Conservation (phyloP, 192 early-diverging fungal genomes). For the Backusella liffmaniae region DNA sequence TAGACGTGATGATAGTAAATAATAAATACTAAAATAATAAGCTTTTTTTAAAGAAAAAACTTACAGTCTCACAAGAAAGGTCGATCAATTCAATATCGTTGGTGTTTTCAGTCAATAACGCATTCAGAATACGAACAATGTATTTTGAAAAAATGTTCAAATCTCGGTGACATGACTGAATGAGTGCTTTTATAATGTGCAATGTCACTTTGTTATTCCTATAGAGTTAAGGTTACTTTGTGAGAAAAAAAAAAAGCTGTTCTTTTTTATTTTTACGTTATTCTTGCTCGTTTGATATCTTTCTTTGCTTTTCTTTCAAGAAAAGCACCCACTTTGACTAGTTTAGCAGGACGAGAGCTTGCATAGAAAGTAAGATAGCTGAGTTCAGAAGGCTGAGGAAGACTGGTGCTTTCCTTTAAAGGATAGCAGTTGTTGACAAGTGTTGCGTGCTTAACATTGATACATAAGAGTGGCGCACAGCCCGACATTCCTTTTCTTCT, state of each 20-base stretch:
- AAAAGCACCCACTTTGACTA: slow-evolving; percentile 85
- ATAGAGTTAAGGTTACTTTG: background rate
- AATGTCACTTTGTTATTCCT: slow-evolving; percentile 70
- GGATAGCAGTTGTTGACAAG: slow-evolving; percentile 76
- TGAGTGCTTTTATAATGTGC: slow-evolving; percentile 70
- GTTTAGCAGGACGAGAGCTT: slow-evolving; percentile 82
- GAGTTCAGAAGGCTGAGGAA: slow-evolving; percentile 77
- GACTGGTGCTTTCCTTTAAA: slow-evolving; percentile 57
- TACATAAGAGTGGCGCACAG: slow-evolving; percentile 12
- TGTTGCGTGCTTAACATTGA: slow-evolving; percentile 72
- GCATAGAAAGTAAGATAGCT: slow-evolving; percentile 90
- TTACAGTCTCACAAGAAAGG: slow-evolving; percentile 59
- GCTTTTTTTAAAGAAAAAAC: too few relatives aligned
- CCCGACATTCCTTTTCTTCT: background rate
- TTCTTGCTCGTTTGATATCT: slow-evolving; percentile 62
- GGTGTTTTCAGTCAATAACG: slow-evolving; percentile 41
- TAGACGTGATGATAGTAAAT: background rate
- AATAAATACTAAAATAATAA: background rate
- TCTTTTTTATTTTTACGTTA: slow-evolving; percentile 50
- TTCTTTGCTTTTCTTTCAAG: slow-evolving; percentile 67
- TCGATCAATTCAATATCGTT: slow-evolving; percentile 60
- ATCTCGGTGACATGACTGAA: slow-evolving; percentile 69
- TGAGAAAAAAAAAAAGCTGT: background rate
- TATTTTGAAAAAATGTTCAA: slow-evolving; percentile 82
- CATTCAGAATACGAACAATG: slow-evolving; percentile 71